A percentile compares a stretch with the other conserved stretches of the same genome.
Evolutionary conservation across 2,329 filamentous ascomycete species (phyloP).

Genomic region (Teratosphaeria epicoccoides): DNA sequence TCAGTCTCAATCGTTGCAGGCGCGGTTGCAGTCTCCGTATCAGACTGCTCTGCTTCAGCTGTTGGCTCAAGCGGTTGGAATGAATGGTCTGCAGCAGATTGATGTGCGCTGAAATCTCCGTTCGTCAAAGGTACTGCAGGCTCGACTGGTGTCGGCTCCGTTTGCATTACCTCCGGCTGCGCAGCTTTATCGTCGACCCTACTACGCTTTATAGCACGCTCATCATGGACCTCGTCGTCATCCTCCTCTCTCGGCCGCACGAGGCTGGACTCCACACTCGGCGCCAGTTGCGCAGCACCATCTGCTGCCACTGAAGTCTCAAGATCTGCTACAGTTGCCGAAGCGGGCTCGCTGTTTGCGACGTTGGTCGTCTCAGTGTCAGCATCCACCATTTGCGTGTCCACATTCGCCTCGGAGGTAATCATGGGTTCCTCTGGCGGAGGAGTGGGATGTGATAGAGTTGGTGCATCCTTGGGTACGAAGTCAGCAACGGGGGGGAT

Average conservation of each 20-base stretch:
- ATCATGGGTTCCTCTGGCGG: constrained; percentile 32
- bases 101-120: not conserved
- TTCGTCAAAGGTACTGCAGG: not conserved
- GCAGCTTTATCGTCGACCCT: constrained; percentile 49
- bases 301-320: not conserved
- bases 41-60: not conserved
- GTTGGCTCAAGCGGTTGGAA: not conserved
- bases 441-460: constrained; percentile 32
- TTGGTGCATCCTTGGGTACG: constrained; percentile 31
- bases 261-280: constrained; percentile 41
- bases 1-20: not conserved
- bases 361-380: not conserved
- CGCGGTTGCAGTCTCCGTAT: not conserved
- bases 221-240: constrained; percentile 34
- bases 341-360: not conserved
- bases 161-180: not conserved
- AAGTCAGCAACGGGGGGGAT: constrained; percentile 35
- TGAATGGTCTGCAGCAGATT: not conserved
- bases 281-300: not conserved
- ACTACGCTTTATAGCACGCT: constrained; percentile 69
- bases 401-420: constrained; percentile 19
- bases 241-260: constrained; percentile 73
- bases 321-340: not conserved
- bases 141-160: not conserved
- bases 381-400: constrained; percentile 14